Percentiles rank a stretch among this genome's conserved stretches.
Evolutionary conservation across 176 grass and related monocot genomes (phyloP).

Genomic region (Eleusine indica): DNA sequence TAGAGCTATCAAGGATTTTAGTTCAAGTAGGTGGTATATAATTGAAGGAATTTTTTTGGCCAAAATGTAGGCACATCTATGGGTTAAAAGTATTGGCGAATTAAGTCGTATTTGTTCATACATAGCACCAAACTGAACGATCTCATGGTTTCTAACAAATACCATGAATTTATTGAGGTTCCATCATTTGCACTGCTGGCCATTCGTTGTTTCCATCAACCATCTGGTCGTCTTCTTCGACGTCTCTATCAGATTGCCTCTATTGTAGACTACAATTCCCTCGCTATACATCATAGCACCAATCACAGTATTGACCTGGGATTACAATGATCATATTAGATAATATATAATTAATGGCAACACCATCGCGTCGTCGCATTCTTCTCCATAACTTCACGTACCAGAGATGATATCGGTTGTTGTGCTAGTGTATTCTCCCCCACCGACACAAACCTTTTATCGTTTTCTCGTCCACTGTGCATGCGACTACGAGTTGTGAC

Average conservation of each 20-base stretch:
- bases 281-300: not conserved
- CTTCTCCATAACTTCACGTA: constrained; percentile 23
- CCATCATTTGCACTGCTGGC: not conserved
- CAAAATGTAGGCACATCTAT: too few species aligned
- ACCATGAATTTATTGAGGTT: not conserved
- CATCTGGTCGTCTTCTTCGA: not conserved
- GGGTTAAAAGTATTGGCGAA: too few species aligned
- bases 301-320: not conserved
- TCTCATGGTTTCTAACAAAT: not conserved
- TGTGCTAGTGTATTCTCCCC: constrained; percentile 23
- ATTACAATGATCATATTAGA: not conserved
- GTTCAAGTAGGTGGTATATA: too few species aligned
- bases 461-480: constrained; percentile 18
- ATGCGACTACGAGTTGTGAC: constrained; percentile 1
- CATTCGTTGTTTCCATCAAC: not conserved
- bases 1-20: too few species aligned
- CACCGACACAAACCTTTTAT: constrained; percentile 32
- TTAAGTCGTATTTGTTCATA: too few species aligned
- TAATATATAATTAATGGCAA: not conserved
- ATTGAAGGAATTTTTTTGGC: too few species aligned
- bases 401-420: constrained; percentile 5
- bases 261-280: not conserved
- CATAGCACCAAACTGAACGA: not conserved
- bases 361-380: not conserved
- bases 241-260: not conserved